phyloP scores from a whole-genome alignment of 495 filamentous ascomycete genomes.

The Choiromyces venosus region DNA sequence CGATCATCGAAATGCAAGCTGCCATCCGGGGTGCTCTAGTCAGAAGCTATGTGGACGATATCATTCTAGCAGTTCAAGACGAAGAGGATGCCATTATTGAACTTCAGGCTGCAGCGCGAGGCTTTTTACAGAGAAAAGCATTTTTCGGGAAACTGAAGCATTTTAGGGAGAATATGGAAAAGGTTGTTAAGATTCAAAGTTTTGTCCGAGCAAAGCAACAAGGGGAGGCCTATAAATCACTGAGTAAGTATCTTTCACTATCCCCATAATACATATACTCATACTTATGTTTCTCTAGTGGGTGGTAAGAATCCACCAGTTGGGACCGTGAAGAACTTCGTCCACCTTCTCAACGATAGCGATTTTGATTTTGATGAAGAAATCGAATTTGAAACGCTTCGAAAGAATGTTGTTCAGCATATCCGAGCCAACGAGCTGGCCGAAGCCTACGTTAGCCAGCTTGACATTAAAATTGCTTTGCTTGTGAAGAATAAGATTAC shows the following conservation, averaged over 20 bases:
- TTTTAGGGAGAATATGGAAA: conserved; percentile 95
- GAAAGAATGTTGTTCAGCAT: conserved; percentile 93
- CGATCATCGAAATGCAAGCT: conserved; percentile 64
- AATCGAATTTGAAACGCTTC: conserved; percentile 85
- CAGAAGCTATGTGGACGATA: conserved; percentile 61
- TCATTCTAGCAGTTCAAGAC: conserved; percentile 69
- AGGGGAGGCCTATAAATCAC: conserved; percentile 88
- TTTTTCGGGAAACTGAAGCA: conserved; percentile 82
- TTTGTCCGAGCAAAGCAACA: conserved; percentile 90
- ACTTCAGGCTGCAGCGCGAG: conserved; percentile 70
- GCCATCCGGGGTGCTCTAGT: conserved; percentile 72
- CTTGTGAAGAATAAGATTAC: conserved; percentile 99
- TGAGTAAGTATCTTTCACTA: conserved; percentile 25
- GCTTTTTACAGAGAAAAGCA: conserved; percentile 61
- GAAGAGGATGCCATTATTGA: conserved; percentile 69
- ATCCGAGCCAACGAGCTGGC: conserved; percentile 94
- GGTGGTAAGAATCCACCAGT: conserved; percentile 97
- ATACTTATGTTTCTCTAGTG: conserved; percentile 53
- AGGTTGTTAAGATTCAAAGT: conserved; percentile 96
- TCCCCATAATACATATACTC: not conserved
- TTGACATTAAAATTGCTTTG: conserved; percentile 98
- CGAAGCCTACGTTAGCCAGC: conserved; percentile 94
- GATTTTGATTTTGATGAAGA: conserved; percentile 99
- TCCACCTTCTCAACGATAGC: conserved; percentile 95
- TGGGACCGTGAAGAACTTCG: conserved; percentile 92